A percentile compares a stretch with the other conserved stretches of the same genome.
Conservation (phyloP, 495 filamentous ascomycete genomes). For the Hyaloscypha finlandica region DNA sequence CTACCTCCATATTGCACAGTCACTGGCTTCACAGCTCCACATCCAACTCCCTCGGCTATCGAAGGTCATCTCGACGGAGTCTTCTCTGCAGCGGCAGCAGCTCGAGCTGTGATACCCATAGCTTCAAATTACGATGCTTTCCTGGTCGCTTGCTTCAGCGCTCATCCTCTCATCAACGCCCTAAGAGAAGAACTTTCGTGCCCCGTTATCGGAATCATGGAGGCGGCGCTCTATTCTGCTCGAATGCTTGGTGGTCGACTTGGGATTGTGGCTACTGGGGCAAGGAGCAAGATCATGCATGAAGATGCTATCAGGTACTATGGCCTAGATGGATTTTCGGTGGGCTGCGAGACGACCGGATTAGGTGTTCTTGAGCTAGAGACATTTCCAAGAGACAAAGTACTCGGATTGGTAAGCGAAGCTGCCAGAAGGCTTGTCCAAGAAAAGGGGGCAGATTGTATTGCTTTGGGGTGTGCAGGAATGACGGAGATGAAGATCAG, state of each 20-base stretch:
- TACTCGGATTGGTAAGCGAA: slow-evolving; percentile 40
- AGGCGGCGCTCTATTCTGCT: slow-evolving; percentile 43
- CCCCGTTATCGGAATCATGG: slow-evolving; percentile 54
- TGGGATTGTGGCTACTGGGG: slow-evolving; percentile 44
- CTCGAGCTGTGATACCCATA: slow-evolving; percentile 42
- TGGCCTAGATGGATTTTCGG: slow-evolving; percentile 42
- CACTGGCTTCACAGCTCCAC: slow-evolving; percentile 47
- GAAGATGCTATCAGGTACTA: slow-evolving; percentile 44
- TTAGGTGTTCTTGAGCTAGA: slow-evolving; percentile 48
- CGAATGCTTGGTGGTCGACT: slow-evolving; percentile 42
- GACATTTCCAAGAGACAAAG: slow-evolving; percentile 38
- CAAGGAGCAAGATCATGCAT: slow-evolving; percentile 42
- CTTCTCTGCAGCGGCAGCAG: slow-evolving; percentile 42
- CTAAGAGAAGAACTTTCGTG: slow-evolving; percentile 47
- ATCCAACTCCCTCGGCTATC: slow-evolving; percentile 47
- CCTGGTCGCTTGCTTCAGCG: slow-evolving; percentile 52
- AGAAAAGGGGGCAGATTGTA: slow-evolving; percentile 46
- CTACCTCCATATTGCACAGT: slow-evolving; percentile 45
- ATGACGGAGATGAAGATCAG: slow-evolving; percentile 49
- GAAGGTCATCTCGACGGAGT: slow-evolving; percentile 48
- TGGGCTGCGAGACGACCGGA: slow-evolving; percentile 41
- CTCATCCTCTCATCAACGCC: slow-evolving; percentile 49
- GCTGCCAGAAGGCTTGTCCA: slow-evolving; percentile 40
- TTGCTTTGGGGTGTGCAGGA: slow-evolving; percentile 50
- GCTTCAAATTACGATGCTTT: slow-evolving; percentile 47